phyloP scores from a whole-genome alignment of 306 rosid species.

The Trichosanthes cucumerina region DNA sequence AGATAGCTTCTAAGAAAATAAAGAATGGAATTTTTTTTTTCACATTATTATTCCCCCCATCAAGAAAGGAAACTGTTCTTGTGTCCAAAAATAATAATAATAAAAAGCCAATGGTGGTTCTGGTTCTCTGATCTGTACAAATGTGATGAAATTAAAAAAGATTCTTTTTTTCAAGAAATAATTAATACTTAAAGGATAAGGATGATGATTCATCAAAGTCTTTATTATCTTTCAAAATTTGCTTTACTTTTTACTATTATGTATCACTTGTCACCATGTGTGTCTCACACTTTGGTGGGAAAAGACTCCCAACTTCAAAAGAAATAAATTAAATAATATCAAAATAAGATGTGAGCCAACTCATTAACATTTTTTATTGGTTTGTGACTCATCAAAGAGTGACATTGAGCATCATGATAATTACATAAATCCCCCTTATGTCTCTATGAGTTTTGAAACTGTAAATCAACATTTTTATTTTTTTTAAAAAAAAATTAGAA shows the following conservation, averaged over 20 bases:
- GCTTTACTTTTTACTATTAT: constrained; percentile 3
- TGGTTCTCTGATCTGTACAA: background rate
- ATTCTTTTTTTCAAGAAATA: background rate
- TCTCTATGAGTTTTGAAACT: no score
- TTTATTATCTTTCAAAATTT: constrained; percentile 3
- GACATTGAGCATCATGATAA: background rate
- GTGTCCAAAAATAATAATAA: background rate
- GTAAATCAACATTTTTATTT: no score
- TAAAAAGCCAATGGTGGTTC: background rate
- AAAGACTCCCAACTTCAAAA: constrained; percentile 22
- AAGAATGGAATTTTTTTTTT: background rate
- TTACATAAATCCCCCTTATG: background rate
- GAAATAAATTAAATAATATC: background rate
- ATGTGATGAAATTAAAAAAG: background rate
- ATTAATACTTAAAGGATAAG: constrained; percentile 25
- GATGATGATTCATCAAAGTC: constrained; percentile 20
- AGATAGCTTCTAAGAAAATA: background rate
- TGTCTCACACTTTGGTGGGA: constrained; percentile 19
- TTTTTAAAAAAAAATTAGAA: background rate
- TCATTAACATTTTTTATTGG: constrained; percentile 24
- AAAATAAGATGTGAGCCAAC: constrained; percentile 1
- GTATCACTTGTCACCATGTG: constrained; percentile 17
- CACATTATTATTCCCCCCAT: background rate
- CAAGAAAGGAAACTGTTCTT: background rate
- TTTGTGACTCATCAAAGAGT: constrained; percentile 38